Percentiles rank a stretch among this genome's conserved stretches.
These are phyloP conservation scores for Graphium sp. DNA, from an alignment of 2,329 filamentous ascomycete species.

Conservation along the genomic window DNA sequence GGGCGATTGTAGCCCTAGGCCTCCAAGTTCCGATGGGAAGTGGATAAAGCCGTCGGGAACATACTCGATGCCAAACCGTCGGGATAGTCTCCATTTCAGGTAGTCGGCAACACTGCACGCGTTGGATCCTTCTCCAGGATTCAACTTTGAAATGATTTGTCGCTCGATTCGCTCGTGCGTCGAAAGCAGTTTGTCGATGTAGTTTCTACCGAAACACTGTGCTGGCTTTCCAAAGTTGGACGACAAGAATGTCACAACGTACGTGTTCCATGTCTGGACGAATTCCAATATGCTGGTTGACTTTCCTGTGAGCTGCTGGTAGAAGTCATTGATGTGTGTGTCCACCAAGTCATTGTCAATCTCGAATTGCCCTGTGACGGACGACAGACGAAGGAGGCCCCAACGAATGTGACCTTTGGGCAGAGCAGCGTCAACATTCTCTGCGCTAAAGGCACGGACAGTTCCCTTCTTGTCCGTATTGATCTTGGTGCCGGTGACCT, in stretches of 20 bases:
- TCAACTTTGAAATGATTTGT: conserved; percentile 22
- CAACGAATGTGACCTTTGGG: conserved; percentile 32
- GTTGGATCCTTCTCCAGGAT: conserved; percentile 8
- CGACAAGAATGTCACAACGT: conserved; percentile 31
- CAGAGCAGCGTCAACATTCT: conserved; percentile 13
- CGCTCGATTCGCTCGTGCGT: conserved; percentile 31
- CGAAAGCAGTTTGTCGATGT: conserved; percentile 32
- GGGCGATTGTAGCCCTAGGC: conserved; percentile 26
- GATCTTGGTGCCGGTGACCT: conserved; percentile 37
- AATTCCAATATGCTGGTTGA: conserved; percentile 30
- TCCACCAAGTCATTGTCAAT: conserved; percentile 44
- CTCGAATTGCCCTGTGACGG: conserved; percentile 32
- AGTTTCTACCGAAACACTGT: conserved; percentile 31
- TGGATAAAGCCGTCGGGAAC: conserved; percentile 28
- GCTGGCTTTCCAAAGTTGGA: conserved; percentile 33
- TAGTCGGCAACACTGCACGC: conserved; percentile 32
- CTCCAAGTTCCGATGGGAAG: conserved; percentile 26
- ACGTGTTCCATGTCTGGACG: conserved; percentile 33
- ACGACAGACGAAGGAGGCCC: conserved; percentile 39
- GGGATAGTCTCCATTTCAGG: conserved; percentile 30
- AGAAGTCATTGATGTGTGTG: conserved; percentile 40
- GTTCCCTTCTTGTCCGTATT: conserved; percentile 33
- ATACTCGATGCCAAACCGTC: conserved; percentile 28
- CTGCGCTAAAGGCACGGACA: conserved; percentile 18
- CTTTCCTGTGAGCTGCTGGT: conserved; percentile 33